phyloP scores from a whole-genome alignment of 1,284 basidiomycete genomes.

The Trichosporon asahii region DNA sequence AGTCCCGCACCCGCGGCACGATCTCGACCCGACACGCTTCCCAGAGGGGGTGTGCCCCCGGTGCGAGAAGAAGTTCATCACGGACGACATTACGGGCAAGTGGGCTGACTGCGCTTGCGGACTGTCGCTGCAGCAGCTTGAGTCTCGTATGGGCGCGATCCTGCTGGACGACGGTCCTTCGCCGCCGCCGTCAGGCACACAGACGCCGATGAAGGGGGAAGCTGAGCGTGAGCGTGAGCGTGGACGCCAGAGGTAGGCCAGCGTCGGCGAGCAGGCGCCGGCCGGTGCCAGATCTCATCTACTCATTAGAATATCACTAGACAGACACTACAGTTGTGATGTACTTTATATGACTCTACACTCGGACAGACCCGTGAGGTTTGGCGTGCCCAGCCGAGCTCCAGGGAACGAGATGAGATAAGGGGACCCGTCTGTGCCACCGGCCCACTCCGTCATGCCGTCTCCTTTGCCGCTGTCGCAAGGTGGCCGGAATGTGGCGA shows the following conservation, averaged over 20 bases:
- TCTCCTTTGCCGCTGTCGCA: not conserved
- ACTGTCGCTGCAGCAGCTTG: slow-evolving; percentile 21
- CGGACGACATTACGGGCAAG: slow-evolving; percentile 22
- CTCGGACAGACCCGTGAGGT: not conserved
- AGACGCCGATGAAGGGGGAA: not conserved
- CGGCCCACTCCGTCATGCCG: not conserved
- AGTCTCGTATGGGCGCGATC: slow-evolving; percentile 23
- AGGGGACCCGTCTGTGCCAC: not conserved
- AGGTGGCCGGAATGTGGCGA: not conserved
- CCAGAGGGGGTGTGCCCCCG: slow-evolving; percentile 32
- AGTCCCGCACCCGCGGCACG: slow-evolving; percentile 34
- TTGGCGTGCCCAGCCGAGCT: not conserved
- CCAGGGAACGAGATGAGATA: not conserved
- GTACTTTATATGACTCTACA: not conserved
- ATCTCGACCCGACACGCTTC: slow-evolving; percentile 32
- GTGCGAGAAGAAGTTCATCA: slow-evolving; percentile 29
- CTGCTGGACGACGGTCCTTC: slow-evolving; percentile 11
- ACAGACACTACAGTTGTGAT: not conserved
- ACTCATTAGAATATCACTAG: not conserved
- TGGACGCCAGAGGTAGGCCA: not conserved
- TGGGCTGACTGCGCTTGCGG: slow-evolving; percentile 35
- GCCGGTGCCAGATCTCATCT: not conserved
- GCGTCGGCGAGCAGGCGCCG: not conserved
- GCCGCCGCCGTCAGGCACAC: not conserved
- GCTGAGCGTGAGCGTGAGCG: not conserved